Evolutionary conservation across 225 moss, liverwort and hornwort genomes (phyloP).

Genomic region (Anthoceros angustus): DNA sequence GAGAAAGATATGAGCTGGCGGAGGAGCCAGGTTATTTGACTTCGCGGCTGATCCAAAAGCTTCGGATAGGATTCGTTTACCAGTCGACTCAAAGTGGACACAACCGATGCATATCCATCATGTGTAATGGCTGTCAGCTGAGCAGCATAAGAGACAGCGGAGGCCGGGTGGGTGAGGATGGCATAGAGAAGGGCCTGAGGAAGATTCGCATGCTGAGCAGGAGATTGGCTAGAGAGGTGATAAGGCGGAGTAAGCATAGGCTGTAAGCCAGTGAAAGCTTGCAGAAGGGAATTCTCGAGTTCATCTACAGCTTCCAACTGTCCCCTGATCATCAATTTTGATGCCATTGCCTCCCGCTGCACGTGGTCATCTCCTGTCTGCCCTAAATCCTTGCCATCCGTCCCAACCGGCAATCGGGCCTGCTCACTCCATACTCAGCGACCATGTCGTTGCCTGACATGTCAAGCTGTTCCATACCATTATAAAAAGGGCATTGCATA

Average conservation of each 20-base stretch:
- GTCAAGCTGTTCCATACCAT: background rate
- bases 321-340: slow-evolving; percentile 67
- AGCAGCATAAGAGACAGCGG: slow-evolving; percentile 60
- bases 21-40: slow-evolving; percentile 75
- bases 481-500: too few relatives aligned
- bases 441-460: background rate
- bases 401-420: background rate
- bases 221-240: slow-evolving; percentile 48
- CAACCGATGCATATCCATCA: slow-evolving; percentile 84
- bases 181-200: slow-evolving; percentile 86
- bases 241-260: slow-evolving; percentile 61
- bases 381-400: slow-evolving; percentile 3
- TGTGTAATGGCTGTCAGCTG: slow-evolving; percentile 81
- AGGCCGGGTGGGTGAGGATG: slow-evolving; percentile 52
- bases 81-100: slow-evolving; percentile 53
- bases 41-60: slow-evolving; percentile 70
- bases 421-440: background rate
- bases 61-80: slow-evolving; percentile 90
- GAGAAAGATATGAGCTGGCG: slow-evolving; percentile 71
- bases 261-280: slow-evolving; percentile 52
- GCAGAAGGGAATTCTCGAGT: slow-evolving; percentile 68
- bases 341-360: slow-evolving; percentile 11
- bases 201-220: slow-evolving; percentile 58
- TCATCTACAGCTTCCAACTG: slow-evolving; percentile 56
- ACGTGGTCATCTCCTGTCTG: background rate